Evolutionary conservation across 2,329 filamentous ascomycete genomes (phyloP).

Genomic region (Bipolaris zeicola): DNA sequence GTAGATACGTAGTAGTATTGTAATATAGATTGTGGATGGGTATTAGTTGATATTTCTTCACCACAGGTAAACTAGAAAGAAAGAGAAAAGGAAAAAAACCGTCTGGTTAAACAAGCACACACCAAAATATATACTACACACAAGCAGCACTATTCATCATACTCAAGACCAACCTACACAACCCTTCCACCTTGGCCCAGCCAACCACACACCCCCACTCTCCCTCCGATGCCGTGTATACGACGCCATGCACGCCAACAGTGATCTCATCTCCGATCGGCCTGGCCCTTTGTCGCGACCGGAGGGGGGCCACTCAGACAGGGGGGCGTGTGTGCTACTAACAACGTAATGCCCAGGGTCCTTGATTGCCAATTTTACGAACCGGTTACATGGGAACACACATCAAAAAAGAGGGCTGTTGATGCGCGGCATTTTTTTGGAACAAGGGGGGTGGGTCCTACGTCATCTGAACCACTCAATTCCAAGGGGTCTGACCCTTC

Average conservation of each 20-base stretch:
- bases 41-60: background rate
- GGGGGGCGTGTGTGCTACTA: no score
- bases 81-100: background rate
- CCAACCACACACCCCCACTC: slow-evolving; percentile 1
- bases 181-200: background rate
- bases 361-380: background rate
- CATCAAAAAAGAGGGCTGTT: background rate
- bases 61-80: background rate
- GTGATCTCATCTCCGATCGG: slow-evolving; percentile 26
- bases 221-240: background rate
- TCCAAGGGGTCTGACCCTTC: background rate
- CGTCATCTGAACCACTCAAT: slow-evolving; percentile 1
- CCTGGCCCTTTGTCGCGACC: background rate
- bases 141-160: background rate
- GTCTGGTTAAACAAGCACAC: background rate
- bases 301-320: no score
- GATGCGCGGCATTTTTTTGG: background rate
- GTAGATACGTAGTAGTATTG: background rate
- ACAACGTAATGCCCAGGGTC: background rate
- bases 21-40: background rate
- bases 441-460: background rate
- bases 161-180: background rate
- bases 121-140: background rate
- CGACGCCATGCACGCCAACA: slow-evolving; percentile 15
- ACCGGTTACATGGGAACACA: background rate